Conservation (phyloP, 1,284 basidiomycete genomes). For the Earliella scabrosa region DNA sequence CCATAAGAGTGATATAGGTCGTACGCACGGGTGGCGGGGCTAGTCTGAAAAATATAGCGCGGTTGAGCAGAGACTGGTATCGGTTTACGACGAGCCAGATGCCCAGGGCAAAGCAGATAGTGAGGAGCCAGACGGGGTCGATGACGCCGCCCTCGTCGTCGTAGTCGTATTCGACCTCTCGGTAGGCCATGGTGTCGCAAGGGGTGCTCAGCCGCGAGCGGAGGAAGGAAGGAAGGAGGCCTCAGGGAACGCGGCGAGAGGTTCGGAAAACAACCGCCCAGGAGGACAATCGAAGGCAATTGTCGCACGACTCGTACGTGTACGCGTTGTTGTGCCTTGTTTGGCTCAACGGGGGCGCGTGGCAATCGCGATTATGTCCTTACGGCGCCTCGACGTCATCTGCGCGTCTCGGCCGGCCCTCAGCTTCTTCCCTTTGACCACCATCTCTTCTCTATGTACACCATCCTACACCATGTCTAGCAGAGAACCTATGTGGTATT, state of each 20-base stretch:
- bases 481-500: slow-evolving; percentile 76
- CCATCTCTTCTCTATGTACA: not conserved
- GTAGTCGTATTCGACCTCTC: slow-evolving; percentile 31
- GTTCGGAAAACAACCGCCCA: slow-evolving; percentile 16
- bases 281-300: slow-evolving; percentile 4
- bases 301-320: slow-evolving; percentile 24
- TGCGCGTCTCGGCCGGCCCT: not conserved
- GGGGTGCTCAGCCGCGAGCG: not conserved
- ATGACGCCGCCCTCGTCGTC: slow-evolving; percentile 35
- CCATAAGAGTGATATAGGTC: too few relatives aligned
- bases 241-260: slow-evolving; percentile 5
- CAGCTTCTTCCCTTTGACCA: slow-evolving; percentile 2
- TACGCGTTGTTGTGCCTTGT: slow-evolving; percentile 25
- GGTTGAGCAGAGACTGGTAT: slow-evolving; percentile 73
- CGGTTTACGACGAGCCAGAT: slow-evolving; percentile 78
- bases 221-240: slow-evolving; percentile 2
- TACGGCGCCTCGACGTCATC: slow-evolving; percentile 22
- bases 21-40: slow-evolving; percentile 60
- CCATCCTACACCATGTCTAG: slow-evolving; percentile 50
- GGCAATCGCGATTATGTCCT: slow-evolving; percentile 2
- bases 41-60: slow-evolving; percentile 67
- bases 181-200: slow-evolving; percentile 15
- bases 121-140: slow-evolving; percentile 44
- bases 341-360: slow-evolving; percentile 26
- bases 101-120: slow-evolving; percentile 70